Evolutionary conservation across 164 flowering plant genomes (phyloP).

Genomic region (Sextonia rubra): DNA sequence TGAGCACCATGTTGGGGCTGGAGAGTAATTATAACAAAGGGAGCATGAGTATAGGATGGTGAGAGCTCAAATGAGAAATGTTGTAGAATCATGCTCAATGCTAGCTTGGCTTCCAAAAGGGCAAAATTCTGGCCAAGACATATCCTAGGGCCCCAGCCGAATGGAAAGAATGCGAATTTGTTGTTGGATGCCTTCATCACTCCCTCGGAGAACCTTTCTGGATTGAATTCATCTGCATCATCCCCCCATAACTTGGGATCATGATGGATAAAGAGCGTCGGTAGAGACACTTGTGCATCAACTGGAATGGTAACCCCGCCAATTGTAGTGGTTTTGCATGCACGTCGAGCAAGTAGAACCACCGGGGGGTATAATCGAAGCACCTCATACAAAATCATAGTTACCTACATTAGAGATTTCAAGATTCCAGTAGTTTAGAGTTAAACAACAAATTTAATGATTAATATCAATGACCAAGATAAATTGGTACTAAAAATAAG

Average conservation of each 20-base stretch:
- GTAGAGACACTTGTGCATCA: neutral
- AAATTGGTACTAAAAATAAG: no score
- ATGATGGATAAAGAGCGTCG: neutral
- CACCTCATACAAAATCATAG: constrained; percentile 10
- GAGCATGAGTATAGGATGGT: constrained; percentile 10
- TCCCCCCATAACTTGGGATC: constrained; percentile 9
- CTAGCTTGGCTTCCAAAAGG: constrained; percentile 5
- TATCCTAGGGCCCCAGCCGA: constrained; percentile 9
- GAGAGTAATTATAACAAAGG: constrained; percentile 1
- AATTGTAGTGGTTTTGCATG: neutral
- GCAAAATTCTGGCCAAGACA: constrained; percentile 8
- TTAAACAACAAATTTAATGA: neutral
- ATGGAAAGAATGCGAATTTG: constrained; percentile 2
- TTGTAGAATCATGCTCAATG: constrained; percentile 6
- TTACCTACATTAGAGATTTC: constrained; percentile 6
- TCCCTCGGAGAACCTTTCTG: constrained; percentile 9
- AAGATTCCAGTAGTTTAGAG: neutral
- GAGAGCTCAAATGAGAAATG: constrained; percentile 10
- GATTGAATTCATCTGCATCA: constrained; percentile 7
- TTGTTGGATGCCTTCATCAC: constrained; percentile 9
- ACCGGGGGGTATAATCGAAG: constrained; percentile 9
- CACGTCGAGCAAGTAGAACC: neutral
- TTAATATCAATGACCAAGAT: neutral
- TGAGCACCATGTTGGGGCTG: constrained; percentile 15
- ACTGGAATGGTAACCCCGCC: constrained; percentile 7